A percentile compares a stretch with the other conserved stretches of the same genome.
These are phyloP conservation scores for Cercospora sp. DNA, from an alignment of 2,329 filamentous ascomycete genomes.

Conservation along the genomic window DNA sequence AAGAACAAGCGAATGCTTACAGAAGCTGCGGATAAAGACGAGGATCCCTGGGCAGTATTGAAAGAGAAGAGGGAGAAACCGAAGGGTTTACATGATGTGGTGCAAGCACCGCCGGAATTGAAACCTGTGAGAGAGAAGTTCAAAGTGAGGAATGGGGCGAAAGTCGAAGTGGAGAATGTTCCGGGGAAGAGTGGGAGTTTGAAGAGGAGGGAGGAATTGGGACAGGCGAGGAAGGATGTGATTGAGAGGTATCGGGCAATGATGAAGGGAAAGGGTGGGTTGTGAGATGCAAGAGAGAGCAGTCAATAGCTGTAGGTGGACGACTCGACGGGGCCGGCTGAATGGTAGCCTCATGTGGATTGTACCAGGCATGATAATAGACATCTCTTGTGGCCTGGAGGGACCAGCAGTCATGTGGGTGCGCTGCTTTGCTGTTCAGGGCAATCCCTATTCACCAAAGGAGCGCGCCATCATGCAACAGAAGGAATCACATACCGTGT, in stretches of 20 bases:
- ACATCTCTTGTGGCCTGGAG: background rate
- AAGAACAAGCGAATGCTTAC: conserved; percentile 47
- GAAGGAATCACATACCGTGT: too few species aligned
- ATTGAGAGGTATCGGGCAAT: conserved; percentile 71
- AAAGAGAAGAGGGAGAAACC: conserved; percentile 63
- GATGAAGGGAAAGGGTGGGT: conserved; percentile 54
- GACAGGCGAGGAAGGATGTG: conserved; percentile 67
- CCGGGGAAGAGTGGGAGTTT: conserved; percentile 70
- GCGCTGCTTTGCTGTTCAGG: too few species aligned
- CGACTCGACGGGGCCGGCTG: background rate
- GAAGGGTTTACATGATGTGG: conserved; percentile 58
- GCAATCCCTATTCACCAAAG: too few species aligned
- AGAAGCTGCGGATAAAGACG: conserved; percentile 53
- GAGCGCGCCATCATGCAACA: too few species aligned
- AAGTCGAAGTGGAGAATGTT: conserved; percentile 67
- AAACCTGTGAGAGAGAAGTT: conserved; percentile 64
- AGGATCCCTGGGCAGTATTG: conserved; percentile 76
- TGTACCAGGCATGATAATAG: background rate
- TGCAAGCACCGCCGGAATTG: conserved; percentile 73
- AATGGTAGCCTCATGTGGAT: background rate
- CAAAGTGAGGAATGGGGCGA: conserved; percentile 63
- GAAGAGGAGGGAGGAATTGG: conserved; percentile 70
- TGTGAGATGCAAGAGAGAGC: conserved; percentile 1
- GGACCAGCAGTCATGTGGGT: too few species aligned
- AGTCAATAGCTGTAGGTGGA: background rate